Conservation (phyloP, 306 rosid genomes). For the Dryas alaskensis region DNA sequence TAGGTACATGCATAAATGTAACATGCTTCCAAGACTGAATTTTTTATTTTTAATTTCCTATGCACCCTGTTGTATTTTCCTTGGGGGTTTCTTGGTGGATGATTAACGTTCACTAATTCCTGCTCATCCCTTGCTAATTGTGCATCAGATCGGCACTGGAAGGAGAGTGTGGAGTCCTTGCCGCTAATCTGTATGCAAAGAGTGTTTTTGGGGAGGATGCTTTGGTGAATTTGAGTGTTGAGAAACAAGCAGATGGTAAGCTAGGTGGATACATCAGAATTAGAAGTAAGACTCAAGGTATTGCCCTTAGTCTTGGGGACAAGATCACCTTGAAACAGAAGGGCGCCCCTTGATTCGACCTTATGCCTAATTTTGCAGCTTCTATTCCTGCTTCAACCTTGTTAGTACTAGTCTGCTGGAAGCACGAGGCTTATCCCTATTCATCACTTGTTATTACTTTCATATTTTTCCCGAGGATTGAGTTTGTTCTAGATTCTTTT, state of each 20-base stretch:
- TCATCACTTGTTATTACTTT: background rate
- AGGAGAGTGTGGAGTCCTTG: conserved; percentile 96
- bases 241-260: conserved; percentile 84
- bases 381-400: background rate
- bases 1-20: background rate
- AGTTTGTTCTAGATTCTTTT: background rate
- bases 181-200: conserved; percentile 93
- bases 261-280: conserved; percentile 94
- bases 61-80: background rate
- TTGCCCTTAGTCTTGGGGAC: conserved; percentile 97
- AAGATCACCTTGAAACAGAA: conserved; percentile 98
- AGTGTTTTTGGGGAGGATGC: conserved; percentile 99
- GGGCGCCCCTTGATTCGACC: conserved; percentile 56
- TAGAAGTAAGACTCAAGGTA: conserved; percentile 99
- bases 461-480: background rate
- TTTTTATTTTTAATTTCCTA: background rate
- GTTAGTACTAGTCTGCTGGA: conserved; percentile 18
- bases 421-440: conserved; percentile 9
- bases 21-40: background rate
- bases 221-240: conserved; percentile 88
- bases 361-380: conserved; percentile 21
- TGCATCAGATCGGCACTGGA: conserved; percentile 79
- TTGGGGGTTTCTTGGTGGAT: conserved; percentile 9
- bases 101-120: conserved; percentile 16
- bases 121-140: conserved; percentile 18